A percentile compares a stretch with the other conserved stretches of the same genome.
phyloP scores from a whole-genome alignment of 1,284 basidiomycete species.

The Schizophyllum amplum region DNA sequence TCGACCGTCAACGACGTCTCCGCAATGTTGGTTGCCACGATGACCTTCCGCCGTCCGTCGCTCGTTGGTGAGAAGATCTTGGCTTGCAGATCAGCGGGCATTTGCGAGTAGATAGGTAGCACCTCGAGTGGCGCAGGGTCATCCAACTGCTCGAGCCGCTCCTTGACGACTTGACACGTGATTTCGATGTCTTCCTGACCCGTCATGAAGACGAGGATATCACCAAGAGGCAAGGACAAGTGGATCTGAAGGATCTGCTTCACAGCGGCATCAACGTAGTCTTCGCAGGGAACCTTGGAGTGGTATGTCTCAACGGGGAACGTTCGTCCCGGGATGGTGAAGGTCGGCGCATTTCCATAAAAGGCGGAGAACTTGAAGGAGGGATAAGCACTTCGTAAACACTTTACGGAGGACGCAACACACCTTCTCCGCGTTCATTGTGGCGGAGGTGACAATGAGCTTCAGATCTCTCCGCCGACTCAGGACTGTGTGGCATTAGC shows the following conservation, averaged over 20 bases:
- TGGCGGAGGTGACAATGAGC: slow-evolving; percentile 96
- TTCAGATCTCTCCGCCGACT: slow-evolving; percentile 88
- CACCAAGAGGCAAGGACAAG: slow-evolving; percentile 87
- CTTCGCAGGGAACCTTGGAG: slow-evolving; percentile 95
- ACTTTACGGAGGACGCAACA: no score
- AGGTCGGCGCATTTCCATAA: slow-evolving; percentile 92
- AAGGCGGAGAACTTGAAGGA: slow-evolving; percentile 77
- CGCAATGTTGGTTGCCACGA: slow-evolving; percentile 98
- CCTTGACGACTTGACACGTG: slow-evolving; percentile 87
- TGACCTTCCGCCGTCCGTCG: slow-evolving; percentile 94
- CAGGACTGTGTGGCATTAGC: slow-evolving; percentile 49
- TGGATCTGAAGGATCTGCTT: slow-evolving; percentile 98
- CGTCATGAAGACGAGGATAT: slow-evolving; percentile 99
- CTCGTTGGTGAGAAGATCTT: slow-evolving; percentile 94
- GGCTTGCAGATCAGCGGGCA: slow-evolving; percentile 98
- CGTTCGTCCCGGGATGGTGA: slow-evolving; percentile 96
- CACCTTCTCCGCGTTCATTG: slow-evolving; percentile 99
- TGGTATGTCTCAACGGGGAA: slow-evolving; percentile 98
- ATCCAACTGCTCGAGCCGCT: slow-evolving; percentile 86
- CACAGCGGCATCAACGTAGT: slow-evolving; percentile 97
- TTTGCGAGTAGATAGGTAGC: slow-evolving; percentile 97
- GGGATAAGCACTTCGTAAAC: not conserved
- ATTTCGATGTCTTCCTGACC: slow-evolving; percentile 99
- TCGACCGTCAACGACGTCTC: slow-evolving; percentile 98
- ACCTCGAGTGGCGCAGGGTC: slow-evolving; percentile 84